Conservation (phyloP, 148 eudicot species). For the Dysphania ambrosioides region DNA sequence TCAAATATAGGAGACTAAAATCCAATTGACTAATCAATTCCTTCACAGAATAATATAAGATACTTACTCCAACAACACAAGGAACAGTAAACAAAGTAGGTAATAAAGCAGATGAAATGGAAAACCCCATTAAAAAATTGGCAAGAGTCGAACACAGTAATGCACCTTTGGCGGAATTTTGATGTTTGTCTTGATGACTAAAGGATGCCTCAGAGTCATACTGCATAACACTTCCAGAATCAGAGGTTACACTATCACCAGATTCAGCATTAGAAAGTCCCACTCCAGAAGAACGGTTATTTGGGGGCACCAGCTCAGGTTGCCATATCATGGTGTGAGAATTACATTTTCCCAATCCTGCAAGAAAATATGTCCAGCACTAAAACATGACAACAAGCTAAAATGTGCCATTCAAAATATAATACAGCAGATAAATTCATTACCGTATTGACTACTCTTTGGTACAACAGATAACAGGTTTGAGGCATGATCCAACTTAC, state of each 20-base stretch:
- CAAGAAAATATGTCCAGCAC: slow-evolving; percentile 13
- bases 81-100: neutral
- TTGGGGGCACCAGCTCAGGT: slow-evolving; percentile 35
- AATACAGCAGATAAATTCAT: neutral
- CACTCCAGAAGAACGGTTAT: slow-evolving; percentile 27
- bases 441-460: slow-evolving; percentile 24
- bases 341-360: slow-evolving; percentile 40
- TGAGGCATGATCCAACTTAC: slow-evolving; percentile 21
- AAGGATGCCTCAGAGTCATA: slow-evolving; percentile 42
- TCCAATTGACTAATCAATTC: neutral
- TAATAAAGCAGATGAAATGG: neutral
- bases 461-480: slow-evolving; percentile 15
- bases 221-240: slow-evolving; percentile 39
- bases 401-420: neutral
- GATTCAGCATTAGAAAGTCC: slow-evolving; percentile 31
- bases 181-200: slow-evolving; percentile 26
- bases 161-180: slow-evolving; percentile 31
- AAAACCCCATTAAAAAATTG: neutral
- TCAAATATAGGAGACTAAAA: neutral
- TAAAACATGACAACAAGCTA: slow-evolving; percentile 10
- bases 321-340: slow-evolving; percentile 22
- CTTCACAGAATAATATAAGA: neutral
- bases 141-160: neutral
- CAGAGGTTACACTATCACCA: slow-evolving; percentile 40
- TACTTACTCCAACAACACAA: neutral